Evolutionary conservation across 768 basidiomycete species (phyloP).

Genomic region (Leccinum subgranulosum): DNA sequence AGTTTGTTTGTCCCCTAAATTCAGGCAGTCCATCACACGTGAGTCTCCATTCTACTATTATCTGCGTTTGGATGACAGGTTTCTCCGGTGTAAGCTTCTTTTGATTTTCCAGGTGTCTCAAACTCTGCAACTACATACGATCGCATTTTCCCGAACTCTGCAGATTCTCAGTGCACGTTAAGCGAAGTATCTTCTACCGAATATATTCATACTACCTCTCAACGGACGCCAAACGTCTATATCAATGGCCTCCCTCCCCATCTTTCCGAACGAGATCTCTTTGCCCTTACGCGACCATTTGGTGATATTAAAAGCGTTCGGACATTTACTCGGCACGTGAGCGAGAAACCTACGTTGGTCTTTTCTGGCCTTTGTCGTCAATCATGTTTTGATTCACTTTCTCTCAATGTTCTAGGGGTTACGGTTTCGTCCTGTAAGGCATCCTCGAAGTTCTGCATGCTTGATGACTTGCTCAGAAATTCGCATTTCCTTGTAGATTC

Average conservation of each 20-base stretch:
- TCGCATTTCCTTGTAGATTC: conserved; percentile 46
- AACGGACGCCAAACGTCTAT: conserved; percentile 72
- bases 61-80: conserved; percentile 3
- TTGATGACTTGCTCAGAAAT: neutral
- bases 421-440: conserved; percentile 77
- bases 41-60: neutral
- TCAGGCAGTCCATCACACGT: conserved; percentile 26
- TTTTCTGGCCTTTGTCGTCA: conserved; percentile 9
- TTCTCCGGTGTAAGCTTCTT: conserved; percentile 19
- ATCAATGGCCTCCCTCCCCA: conserved; percentile 86
- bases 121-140: conserved; percentile 11
- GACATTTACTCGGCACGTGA: conserved; percentile 80
- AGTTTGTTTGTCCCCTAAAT: conserved; percentile 2
- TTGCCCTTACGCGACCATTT: conserved; percentile 67
- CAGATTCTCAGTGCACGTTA: conserved; percentile 13
- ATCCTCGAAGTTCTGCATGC: conserved; percentile 1
- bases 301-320: conserved; percentile 74
- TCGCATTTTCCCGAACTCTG: conserved; percentile 6
- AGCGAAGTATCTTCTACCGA: conserved; percentile 14
- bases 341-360: conserved; percentile 57
- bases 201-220: conserved; percentile 8
- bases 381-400: neutral
- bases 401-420: conserved; percentile 48
- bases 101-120: conserved; percentile 21
- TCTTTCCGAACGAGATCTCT: conserved; percentile 77